Evolutionary conservation across 225 moss, liverwort and hornwort genomes (phyloP).

Genomic region (Straminergon stramineum): DNA sequence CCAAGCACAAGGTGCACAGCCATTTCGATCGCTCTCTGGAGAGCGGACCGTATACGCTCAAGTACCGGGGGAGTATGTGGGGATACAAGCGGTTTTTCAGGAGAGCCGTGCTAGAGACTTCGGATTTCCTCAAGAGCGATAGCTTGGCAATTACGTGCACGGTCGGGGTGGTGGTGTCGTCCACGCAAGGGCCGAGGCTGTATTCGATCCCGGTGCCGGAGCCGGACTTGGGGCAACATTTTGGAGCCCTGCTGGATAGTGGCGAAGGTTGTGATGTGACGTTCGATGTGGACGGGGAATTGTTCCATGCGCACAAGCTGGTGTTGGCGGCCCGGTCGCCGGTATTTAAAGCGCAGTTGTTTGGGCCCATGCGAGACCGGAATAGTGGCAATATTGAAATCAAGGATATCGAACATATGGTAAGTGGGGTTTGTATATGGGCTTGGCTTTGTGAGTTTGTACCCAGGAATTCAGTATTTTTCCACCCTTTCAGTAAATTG

Average conservation of each 20-base stretch:
- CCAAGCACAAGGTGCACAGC: constrained; percentile 98
- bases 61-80: constrained; percentile 99
- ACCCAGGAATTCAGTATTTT: neutral
- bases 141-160: constrained; percentile 97
- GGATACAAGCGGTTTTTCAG: constrained; percentile 97
- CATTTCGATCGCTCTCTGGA: constrained; percentile 92
- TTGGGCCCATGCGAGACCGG: constrained; percentile 93
- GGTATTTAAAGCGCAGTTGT: constrained; percentile 93
- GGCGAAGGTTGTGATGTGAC: constrained; percentile 84
- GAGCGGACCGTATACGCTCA: constrained; percentile 93
- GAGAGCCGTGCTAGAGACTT: constrained; percentile 78
- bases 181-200: constrained; percentile 75
- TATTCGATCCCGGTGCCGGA: constrained; percentile 81
- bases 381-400: constrained; percentile 81
- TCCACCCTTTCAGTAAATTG: neutral
- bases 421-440: neutral
- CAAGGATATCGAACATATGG: constrained; percentile 90
- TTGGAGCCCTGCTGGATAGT: constrained; percentile 76
- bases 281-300: constrained; percentile 91
- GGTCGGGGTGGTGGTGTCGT: constrained; percentile 88
- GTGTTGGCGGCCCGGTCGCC: constrained; percentile 93
- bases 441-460: neutral
- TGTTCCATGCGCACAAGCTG: constrained; percentile 85
- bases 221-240: constrained; percentile 88
- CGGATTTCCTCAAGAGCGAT: constrained; percentile 94